Base-by-base conservation (phyloP, 2,329 filamentous ascomycete species). In the Trichoderma polysporum region DNA sequence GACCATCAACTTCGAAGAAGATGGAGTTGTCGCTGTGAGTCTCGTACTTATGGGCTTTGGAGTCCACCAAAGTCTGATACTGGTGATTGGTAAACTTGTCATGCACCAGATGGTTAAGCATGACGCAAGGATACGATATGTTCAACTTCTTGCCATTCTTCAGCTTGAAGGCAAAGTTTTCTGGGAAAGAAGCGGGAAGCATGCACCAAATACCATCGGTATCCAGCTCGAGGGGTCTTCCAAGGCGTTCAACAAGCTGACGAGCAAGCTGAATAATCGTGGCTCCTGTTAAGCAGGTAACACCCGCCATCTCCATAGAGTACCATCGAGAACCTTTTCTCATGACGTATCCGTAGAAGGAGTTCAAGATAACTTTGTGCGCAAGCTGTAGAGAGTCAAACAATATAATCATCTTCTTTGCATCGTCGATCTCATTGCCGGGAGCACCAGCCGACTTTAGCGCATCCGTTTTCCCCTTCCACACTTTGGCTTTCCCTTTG, bases 171-270 rank as follows among this genome's bases (percentile, higher is more conserved):
- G 89, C 85, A 74, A 97, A 97, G 78, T 99, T 97, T 75, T 99
- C 95, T 0, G 95, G 95, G 73, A 99, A 99, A 0, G 92, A 95
- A 0, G 92, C 94, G 0, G 95, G 95, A 73, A 99, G 85, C 86
- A 99, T 99, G 80, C 95, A 99, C 96, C 95, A 99, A 74, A 99
- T 99, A 86, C 96, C 95, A 76, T 99, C 95, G 2, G 95, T 99
- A 78, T 99, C 95, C 57, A 99, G 84, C 77, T 99, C 95, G 61
- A 99, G 84, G 0, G 95, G 95, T 66, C 95, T 87, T 27, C 95
- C 95, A 41, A 99, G 91, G 8, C 95, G 88, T 76, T 99, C 95
- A 4, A 99, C 94, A 2, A 99, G 86, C 73, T 95, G 90, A 74
- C 94, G 88, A 19, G 95, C 96, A 86, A 99, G 89, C 75, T 99